Evolutionary conservation across 768 basidiomycete genomes (phyloP).

Genomic region (Kockovaella imperatae): DNA sequence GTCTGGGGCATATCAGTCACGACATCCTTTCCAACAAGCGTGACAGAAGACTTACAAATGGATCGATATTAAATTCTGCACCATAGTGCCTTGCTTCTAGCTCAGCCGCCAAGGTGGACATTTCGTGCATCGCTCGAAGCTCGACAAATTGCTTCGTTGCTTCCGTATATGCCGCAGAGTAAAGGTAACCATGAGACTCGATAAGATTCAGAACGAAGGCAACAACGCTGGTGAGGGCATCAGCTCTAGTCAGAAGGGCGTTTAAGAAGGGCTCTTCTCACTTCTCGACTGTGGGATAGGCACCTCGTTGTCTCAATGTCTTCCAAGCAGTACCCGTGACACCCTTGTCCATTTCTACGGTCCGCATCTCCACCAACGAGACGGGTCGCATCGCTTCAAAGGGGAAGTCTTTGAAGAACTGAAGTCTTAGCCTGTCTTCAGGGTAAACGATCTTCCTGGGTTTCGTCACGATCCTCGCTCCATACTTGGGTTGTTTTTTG

Average conservation of each 20-base stretch:
- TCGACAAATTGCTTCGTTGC: slow-evolving; percentile 81
- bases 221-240: slow-evolving; percentile 56
- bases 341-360: slow-evolving; percentile 12
- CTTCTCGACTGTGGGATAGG: slow-evolving; percentile 85
- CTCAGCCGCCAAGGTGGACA: slow-evolving; percentile 65
- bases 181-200: slow-evolving; percentile 54
- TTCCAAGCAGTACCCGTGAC: slow-evolving; percentile 61
- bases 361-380: slow-evolving; percentile 61
- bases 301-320: slow-evolving; percentile 67
- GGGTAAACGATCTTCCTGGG: slow-evolving; percentile 64
- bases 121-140: slow-evolving; percentile 73
- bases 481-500: slow-evolving; percentile 28
- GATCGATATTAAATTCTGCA: slow-evolving; percentile 43
- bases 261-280: no score
- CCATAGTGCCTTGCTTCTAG: slow-evolving; percentile 74
- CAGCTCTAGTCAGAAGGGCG: background rate
- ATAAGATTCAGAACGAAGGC: slow-evolving; percentile 73
- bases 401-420: slow-evolving; percentile 93
- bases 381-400: slow-evolving; percentile 84
- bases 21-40: background rate
- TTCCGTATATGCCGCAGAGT: slow-evolving; percentile 70
- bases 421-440: slow-evolving; percentile 76
- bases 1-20: background rate
- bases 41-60: slow-evolving; percentile 19
- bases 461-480: no score